Evolutionary conservation across 352 stramenopile genomes (phyloP), one percentile per base, ranked within the genome.

Genomic region (Phytopythium litorale): DNA sequence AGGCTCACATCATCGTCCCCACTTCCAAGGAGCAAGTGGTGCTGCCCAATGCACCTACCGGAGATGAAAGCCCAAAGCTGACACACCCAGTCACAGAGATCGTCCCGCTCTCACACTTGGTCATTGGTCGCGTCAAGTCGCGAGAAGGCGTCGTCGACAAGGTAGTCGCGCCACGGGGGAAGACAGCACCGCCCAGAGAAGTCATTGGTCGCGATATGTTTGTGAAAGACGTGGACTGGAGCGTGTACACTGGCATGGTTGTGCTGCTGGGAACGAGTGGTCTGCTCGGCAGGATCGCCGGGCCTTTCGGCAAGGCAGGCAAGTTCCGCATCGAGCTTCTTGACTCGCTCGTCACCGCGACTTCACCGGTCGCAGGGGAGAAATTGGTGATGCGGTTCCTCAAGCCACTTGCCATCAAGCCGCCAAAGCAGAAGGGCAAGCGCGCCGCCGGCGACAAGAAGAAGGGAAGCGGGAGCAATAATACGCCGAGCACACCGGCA

Each of bases 121-220:
- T 66, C 16, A 78, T 96, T 43, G 85, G 82, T 8, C 75, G 79
- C 58, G 55, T 92, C 13, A 94, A 91, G 43, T 72, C 77, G 60
- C 76, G 83, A 33, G 40, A 58, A 19, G 87, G 85, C 1, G 58
- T 81, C 18, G 75, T 94, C 1, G 85, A 94, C 60, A 91, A 88
- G 53, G 50, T 72, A 1, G 25, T 79, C 1, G 25, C 61, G 11
- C 49, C 68, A 30, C 42, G 56, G 16, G 37, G 49, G 4, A 65
- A 63, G 12, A 57, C 45, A 4, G 60, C 65, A 25, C 28, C 19
- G 6, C 33, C 40, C 8, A 43, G 19, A 1, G 73, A 82, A 46
- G 72, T 91, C 11, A 79, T 94, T 25, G 83, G 78, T 13, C 78
- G 76, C 7, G 83, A 92, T 30, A 81, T 96, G 77, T 91, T 94